Evolutionary conservation across 2,329 filamentous ascomycete species (phyloP), one percentile per base, ranked within the genome.

Genomic region (Capronia epimyces): DNA sequence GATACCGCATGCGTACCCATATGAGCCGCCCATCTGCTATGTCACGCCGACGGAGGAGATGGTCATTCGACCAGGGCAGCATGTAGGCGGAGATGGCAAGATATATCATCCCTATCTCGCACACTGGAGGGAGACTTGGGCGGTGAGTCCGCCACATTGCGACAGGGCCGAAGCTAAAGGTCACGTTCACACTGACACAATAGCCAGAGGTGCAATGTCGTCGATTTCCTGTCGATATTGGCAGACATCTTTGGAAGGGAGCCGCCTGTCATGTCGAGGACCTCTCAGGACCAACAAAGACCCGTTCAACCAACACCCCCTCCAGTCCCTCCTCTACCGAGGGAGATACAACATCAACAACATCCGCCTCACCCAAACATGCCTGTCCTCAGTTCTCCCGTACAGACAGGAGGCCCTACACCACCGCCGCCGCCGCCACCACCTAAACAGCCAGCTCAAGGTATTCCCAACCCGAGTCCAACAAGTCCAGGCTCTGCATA

Each of bases 101-200:
- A 81, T 97, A 57, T 98, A 97, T 67, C 93, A 98, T 67, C 93
- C 93, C 31, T 98, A 97, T 67, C 74, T 98, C 41, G 87, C 89
- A 25, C 84, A 89, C 56, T 98, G 93, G 93, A 74, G 78, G 25
- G 83, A 88, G 59, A 91, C 87, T 62, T 93, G 87, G 86, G 88
- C 95, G 80, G 88, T 94, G 69, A 73, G 86, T 81, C 18, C 43
- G 40, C 22, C n/a, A n/a, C n/a, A n/a, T n/a, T n/a, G n/a, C n/a
- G n/a, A n/a, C n/a, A n/a, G n/a, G n/a, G n/a, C n/a, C n/a, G n/a
- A n/a, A n/a, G n/a, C n/a, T n/a, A n/a, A n/a, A n/a, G n/a, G n/a
- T n/a, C n/a, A n/a, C n/a, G n/a, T n/a, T n/a, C n/a, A n/a, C 3
- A 25, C 20, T 40, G 43, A 53, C 25, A 43, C 8, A 20, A 13